Percentiles rank a stretch among this genome's conserved stretches.
phyloP scores from a whole-genome alignment of 1,139 yeast genomes.

The Sugiyamaella japonica region DNA sequence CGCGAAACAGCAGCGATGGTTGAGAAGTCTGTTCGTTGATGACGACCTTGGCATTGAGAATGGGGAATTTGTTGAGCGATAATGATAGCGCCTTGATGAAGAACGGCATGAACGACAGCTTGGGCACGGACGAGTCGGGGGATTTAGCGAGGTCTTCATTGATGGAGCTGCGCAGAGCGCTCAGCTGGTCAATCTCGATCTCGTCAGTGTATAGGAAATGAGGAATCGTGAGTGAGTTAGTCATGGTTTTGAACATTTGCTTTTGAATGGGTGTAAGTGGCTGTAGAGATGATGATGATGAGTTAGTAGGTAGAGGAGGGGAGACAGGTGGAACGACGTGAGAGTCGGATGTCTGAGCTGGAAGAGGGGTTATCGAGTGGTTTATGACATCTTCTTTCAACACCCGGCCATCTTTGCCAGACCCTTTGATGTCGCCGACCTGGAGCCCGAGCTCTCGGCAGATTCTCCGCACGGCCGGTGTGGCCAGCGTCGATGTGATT shows the following conservation, averaged over 20 bases:
- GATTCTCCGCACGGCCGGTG: conserved; percentile 41
- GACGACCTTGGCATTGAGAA: conserved; percentile 35
- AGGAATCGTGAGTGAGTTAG: conserved; percentile 39
- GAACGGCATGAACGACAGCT: conserved; percentile 41
- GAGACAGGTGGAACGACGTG: not conserved
- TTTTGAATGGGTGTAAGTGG: conserved; percentile 38
- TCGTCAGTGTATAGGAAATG: conserved; percentile 42
- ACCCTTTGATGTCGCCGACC: conserved; percentile 33
- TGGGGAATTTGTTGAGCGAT: conserved; percentile 35
- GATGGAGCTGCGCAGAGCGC: conserved; percentile 30
- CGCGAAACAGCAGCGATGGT: conserved; percentile 34
- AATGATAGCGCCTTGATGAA: conserved; percentile 41
- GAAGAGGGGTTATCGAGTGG: conserved; percentile 17
- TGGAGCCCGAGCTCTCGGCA: conserved; percentile 37
- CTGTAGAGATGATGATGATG: conserved; percentile 4
- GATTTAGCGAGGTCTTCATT: conserved; percentile 29
- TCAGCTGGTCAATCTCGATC: conserved; percentile 34
- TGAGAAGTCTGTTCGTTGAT: conserved; percentile 25
- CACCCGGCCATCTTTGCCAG: conserved; percentile 42
- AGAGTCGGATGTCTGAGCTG: not conserved
- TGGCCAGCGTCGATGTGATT: conserved; percentile 32
- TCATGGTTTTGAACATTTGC: conserved; percentile 42
- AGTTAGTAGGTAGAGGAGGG: conserved; percentile 20
- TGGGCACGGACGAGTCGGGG: conserved; percentile 21
- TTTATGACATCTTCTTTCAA: conserved; percentile 39